Base-by-base conservation (phyloP, 768 basidiomycete species). In the Dendrothele bispora region DNA sequence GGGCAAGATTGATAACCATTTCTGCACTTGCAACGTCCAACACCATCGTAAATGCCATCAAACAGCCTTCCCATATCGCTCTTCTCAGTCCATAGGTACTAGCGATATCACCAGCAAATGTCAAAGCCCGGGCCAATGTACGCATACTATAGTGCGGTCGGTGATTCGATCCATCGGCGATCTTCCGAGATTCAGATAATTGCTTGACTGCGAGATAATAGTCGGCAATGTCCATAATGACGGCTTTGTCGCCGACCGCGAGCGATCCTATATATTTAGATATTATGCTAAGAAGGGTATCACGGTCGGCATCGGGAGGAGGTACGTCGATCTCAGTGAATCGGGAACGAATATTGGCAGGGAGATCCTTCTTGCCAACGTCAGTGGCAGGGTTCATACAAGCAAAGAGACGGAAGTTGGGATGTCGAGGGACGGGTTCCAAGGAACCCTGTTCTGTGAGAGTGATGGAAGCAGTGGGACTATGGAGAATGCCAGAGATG, bases 381-480 rank as follows among this genome's bases (percentile, higher is more conserved):
- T 99, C 97, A 3, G 95, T 99, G 0, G 97, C 97, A 4, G 97
- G 97, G 61, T 99, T 99, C 97, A 99, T 99, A 64, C 97, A 99
- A 4, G 94, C 94, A 59, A 98, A 98, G 4, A 98, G 75, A 17
- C 95, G 88, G 72, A 99, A 99, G 58, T 95, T 87, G 15, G 92
- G 84, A 63, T 99, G 97, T 0, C 97, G 87, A 40, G 86, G 85
- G 24, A 98, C 78, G 2, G 90, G 88, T 56, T 94, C 91, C 45
- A 98, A 67, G 8, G 91, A 87, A 1, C 95, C 95, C 62, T 94
- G 84, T 61, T 98, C 97, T 0, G 93, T 93, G 48, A 99, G 72
- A 0, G 93, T 91, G 55, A 99, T 86, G 1, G 95, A 98, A 0
- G 91, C 83, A 7, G 80, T 82, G 1, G 92, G 80, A n/a, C 85